Evolutionary conservation across 2,329 filamentous ascomycete genomes (phyloP), one percentile per base, ranked within the genome.

Genomic region (Cladosporium phlei): DNA sequence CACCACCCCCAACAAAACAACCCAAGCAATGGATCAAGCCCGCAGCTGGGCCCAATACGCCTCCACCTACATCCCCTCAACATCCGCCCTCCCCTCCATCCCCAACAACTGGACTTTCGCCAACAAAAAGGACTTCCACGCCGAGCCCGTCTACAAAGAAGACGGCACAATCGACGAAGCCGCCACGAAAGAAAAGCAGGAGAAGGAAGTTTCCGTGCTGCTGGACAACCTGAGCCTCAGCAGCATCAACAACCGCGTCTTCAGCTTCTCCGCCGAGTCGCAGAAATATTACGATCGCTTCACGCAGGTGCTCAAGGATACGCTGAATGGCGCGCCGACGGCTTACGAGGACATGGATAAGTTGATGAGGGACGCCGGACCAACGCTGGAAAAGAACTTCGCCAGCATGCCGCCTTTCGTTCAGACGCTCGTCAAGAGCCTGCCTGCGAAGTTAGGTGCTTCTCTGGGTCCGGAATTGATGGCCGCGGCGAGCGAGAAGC

Each of bases 281-380:
- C 82, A 88, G 51, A 84, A 88, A 53, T 77, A 95, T 22, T 79
- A 95, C 42, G 79, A 82, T 45, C 81, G 83, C 52, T 98, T 98
- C 74, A 94, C 88, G 1, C 75, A 89, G 47, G 83, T 96, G 25
- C 85, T 98, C 61, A 93, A 91, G 63, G 93, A 98, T 64, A 78
- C 96, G 12, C 80, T 93, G 59, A 90, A 89, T 63, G 93, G 93
- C 52, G 93, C 88, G 2, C 93, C 93, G 3, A 96, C 91, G 0
- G 93, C 93, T 2, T 95, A 94, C 66, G 78, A 85, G 61, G 93
- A 98, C 64, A 82, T 98, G n/a, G 81, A 83, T 58, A 78, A 76
- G 61, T 71, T 84, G 14, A 71, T 84, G 53, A 80, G 73, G 8
- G 78, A 80, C 46, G 79, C 77, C n/a, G 79, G 82, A 52, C 68